These are phyloP conservation scores for Pyrenophora graminea DNA, from an alignment of 2,329 filamentous ascomycete genomes.

Conservation along the genomic window DNA sequence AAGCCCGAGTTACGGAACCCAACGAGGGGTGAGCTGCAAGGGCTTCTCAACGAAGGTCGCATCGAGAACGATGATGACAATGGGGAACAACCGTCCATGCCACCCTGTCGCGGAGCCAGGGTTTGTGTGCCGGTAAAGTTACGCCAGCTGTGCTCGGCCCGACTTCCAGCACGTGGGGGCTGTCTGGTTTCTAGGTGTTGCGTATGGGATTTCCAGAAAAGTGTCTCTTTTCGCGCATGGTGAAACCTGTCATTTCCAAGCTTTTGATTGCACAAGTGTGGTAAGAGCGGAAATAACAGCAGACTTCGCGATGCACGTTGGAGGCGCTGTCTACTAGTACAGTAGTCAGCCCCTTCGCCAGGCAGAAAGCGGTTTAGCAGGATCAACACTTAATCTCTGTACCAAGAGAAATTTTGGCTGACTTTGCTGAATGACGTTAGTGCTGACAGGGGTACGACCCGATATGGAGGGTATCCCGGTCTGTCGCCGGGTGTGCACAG, in stretches of 20 bases:
- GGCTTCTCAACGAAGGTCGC: not conserved
- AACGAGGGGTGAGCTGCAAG: conserved; percentile 2
- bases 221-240: no score
- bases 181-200: no score
- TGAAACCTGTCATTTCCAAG: no score
- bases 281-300: no score
- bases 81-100: no score
- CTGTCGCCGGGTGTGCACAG: not conserved
- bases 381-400: not conserved
- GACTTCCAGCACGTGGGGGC: not conserved
- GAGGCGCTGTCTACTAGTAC: not conserved
- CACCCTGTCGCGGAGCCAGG: no score
- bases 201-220: not conserved
- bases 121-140: no score
- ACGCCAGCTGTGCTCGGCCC: not conserved
- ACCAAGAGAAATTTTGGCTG: not conserved
- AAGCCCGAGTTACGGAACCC: not conserved
- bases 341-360: not conserved
- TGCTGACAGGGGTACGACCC: not conserved
- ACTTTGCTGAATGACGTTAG: not conserved
- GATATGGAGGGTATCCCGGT: not conserved
- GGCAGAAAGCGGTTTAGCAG: not conserved
- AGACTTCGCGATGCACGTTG: not conserved
- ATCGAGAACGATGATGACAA: not conserved
- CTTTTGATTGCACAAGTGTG: no score